Evolutionary conservation across 2,329 filamentous ascomycete species (phyloP).

Genomic region (Ceratocystis destructans): DNA sequence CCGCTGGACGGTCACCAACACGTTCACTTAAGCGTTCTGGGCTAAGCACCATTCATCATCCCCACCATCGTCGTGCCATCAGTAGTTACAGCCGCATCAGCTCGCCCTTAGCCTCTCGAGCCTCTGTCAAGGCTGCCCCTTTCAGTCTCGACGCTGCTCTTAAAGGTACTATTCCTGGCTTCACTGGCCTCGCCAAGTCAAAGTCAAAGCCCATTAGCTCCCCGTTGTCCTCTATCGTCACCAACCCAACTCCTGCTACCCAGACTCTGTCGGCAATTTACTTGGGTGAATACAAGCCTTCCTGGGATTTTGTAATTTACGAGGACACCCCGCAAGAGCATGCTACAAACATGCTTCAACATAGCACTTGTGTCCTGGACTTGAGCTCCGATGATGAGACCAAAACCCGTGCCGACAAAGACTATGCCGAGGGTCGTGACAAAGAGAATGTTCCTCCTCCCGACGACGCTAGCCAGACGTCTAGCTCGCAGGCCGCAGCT

Average conservation of each 20-base stretch:
- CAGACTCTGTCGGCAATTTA: conserved; percentile 20
- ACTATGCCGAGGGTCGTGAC: conserved; percentile 48
- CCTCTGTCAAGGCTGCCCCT: conserved; percentile 39
- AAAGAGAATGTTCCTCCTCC: conserved; percentile 88
- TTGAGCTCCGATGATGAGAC: conserved; percentile 78
- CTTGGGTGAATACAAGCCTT: conserved; percentile 39
- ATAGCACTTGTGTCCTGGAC: conserved; percentile 73
- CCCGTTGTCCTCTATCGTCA: conserved; percentile 25
- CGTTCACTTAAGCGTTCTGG: conserved; percentile 49
- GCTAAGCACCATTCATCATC: conserved; percentile 43
- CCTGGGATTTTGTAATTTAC: conserved; percentile 89
- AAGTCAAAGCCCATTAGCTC: conserved; percentile 15
- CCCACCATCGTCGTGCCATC: conserved; percentile 37
- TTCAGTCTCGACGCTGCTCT: conserved; percentile 80
- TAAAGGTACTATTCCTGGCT: conserved; percentile 56
- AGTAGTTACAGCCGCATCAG: conserved; percentile 57
- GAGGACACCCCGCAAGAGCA: conserved; percentile 84
- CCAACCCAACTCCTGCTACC: conserved; percentile 21
- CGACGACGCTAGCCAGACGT: conserved; percentile 49
- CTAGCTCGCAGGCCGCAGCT: conserved; percentile 25
- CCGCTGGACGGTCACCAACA: conserved; percentile 70
- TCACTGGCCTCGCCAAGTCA: conserved; percentile 32
- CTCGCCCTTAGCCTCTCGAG: conserved; percentile 46
- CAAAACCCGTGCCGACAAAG: conserved; percentile 38
- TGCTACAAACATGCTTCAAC: conserved; percentile 84